phyloP scores from a whole-genome alignment of 495 filamentous ascomycete species.

The Stereocaulon alpinum region DNA sequence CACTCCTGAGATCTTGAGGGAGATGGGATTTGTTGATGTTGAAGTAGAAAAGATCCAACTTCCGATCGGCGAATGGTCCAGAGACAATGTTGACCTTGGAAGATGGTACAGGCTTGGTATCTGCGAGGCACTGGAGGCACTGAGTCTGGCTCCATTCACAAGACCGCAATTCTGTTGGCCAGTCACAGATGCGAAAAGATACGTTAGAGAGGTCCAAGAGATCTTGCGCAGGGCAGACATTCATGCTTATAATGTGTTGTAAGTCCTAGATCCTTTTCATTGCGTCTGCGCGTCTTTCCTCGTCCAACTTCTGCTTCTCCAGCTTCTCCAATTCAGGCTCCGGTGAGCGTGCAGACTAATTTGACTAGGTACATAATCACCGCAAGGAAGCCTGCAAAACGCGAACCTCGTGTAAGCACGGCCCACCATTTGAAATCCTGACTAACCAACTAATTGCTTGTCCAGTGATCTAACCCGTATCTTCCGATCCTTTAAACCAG shows the following conservation, averaged over 20 bases:
- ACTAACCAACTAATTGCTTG: not conserved
- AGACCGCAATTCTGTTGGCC: conserved; percentile 51
- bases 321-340: not conserved
- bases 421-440: not conserved
- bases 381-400: conserved; percentile 13
- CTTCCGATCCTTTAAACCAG: not conserved
- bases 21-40: conserved; percentile 76
- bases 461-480: not conserved
- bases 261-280: not conserved
- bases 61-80: conserved; percentile 71
- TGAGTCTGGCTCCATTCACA: conserved; percentile 66
- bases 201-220: conserved; percentile 51
- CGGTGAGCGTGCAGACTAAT: not conserved
- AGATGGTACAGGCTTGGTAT: conserved; percentile 73
- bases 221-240: conserved; percentile 62
- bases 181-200: conserved; percentile 50
- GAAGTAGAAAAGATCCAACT: conserved; percentile 61
- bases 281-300: not conserved
- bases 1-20: conserved; percentile 52
- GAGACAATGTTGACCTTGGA: conserved; percentile 60
- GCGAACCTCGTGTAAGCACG: conserved; percentile 1
- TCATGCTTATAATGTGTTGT: conserved; percentile 64
- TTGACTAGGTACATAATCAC: conserved; percentile 19
- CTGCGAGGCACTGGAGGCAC: conserved; percentile 51
- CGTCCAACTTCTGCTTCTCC: not conserved